Conservation (phyloP, 116 monocot species). For the Dioscorea cayenensis region DNA sequence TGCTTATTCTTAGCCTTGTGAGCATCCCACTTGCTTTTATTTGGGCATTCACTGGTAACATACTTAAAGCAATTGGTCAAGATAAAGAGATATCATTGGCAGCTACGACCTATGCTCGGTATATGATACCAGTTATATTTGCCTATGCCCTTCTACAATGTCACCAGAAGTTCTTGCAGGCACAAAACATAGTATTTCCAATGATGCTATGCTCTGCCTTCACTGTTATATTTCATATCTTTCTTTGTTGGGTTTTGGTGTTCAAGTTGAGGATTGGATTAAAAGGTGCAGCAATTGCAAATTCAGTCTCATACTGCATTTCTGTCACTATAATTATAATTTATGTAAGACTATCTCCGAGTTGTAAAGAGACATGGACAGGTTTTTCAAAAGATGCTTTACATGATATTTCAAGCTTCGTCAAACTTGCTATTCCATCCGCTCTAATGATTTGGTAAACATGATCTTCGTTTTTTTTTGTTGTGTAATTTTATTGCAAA, state of each 20-base stretch:
- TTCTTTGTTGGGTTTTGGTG: constrained; percentile 30
- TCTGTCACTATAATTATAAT: constrained; percentile 5
- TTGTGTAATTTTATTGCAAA: background rate
- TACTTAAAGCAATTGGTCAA: constrained; percentile 24
- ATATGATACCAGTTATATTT: constrained; percentile 34
- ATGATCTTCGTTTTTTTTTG: background rate
- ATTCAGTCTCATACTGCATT: constrained; percentile 10
- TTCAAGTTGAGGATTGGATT: constrained; percentile 17
- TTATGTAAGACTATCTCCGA: constrained; percentile 8
- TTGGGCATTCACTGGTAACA: constrained; percentile 21
- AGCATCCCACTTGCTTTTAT: constrained; percentile 23
- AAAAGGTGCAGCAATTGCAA: constrained; percentile 26
- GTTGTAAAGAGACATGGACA: constrained; percentile 17
- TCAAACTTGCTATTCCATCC: constrained; percentile 20
- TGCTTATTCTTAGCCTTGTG: constrained; percentile 16
- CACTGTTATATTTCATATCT: constrained; percentile 17
- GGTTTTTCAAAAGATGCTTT: constrained; percentile 25
- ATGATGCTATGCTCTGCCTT: constrained; percentile 25
- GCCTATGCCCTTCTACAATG: constrained; percentile 28
- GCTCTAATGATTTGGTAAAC: constrained; percentile 25
- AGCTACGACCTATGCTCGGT: constrained; percentile 26
- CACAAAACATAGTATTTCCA: constrained; percentile 26
- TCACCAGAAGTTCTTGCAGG: constrained; percentile 24
- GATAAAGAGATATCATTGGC: constrained; percentile 17
- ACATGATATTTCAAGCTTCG: constrained; percentile 2